phyloP scores from a whole-genome alignment of 2,329 filamentous ascomycete species.

The Talaromyces albobiverticillius region DNA sequence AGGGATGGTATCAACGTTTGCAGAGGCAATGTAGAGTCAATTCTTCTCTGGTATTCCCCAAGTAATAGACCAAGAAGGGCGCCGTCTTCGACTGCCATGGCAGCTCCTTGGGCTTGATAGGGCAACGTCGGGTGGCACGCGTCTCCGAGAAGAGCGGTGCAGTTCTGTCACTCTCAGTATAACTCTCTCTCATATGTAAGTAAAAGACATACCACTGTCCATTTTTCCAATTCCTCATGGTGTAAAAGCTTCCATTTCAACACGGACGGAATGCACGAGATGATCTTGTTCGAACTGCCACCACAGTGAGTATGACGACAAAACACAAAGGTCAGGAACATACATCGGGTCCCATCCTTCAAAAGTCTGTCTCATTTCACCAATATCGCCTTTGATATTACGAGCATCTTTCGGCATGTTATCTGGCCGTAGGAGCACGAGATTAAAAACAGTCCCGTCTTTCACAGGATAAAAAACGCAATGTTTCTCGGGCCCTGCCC shows the following conservation, averaged over 20 bases:
- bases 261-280: no score
- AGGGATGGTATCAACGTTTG: no score
- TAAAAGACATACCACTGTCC: conserved; percentile 19
- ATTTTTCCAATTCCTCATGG: conserved; percentile 46
- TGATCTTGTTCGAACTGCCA: conserved; percentile 36
- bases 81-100: conserved; percentile 66
- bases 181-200: no score
- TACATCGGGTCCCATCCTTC: conserved; percentile 60
- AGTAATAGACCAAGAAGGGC: conserved; percentile 59
- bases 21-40: conserved; percentile 11
- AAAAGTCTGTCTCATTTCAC: conserved; percentile 44
- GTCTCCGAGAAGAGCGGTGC: conserved; percentile 46
- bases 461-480: conserved; percentile 62
- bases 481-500: conserved; percentile 62
- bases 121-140: conserved; percentile 64
- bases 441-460: conserved; percentile 54
- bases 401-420: conserved; percentile 56
- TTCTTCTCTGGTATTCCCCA: not conserved
- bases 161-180: not conserved
- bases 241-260: conserved; percentile 68
- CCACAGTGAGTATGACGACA: no score
- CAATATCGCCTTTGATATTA: conserved; percentile 43
- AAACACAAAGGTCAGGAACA: no score
- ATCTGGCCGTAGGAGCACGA: conserved; percentile 65
- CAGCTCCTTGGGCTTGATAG: conserved; percentile 63